Conservation (phyloP, 1,284 basidiomycete species). For the Sphaerobolus stellatus region DNA sequence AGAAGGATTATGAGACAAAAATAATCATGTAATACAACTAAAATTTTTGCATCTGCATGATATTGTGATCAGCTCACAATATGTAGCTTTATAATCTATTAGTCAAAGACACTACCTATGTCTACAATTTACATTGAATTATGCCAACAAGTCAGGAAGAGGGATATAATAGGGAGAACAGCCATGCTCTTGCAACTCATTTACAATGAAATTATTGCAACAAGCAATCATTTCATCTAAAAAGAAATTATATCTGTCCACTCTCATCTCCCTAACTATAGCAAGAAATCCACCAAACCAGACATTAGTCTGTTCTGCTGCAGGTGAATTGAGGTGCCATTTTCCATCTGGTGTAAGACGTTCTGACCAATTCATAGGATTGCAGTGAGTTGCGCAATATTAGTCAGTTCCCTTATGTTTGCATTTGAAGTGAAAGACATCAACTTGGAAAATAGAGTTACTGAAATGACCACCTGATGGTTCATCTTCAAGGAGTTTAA, state of each 20-base stretch:
- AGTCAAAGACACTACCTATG: no score
- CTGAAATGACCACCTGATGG: conserved; percentile 24
- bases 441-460: conserved; percentile 30
- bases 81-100: no score
- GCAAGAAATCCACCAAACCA: conserved; percentile 29
- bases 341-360: conserved; percentile 26
- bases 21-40: no score
- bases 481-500: conserved; percentile 23
- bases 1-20: no score
- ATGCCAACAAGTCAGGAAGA: no score
- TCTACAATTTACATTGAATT: no score
- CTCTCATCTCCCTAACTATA: conserved; percentile 27
- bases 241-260: conserved; percentile 29
- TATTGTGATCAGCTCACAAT: no score
- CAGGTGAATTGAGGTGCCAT: conserved; percentile 32
- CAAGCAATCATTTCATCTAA: conserved; percentile 38
- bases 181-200: no score
- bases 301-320: conserved; percentile 31
- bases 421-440: conserved; percentile 43
- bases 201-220: conserved; percentile 22
- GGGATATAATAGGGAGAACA: no score
- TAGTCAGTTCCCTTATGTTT: conserved; percentile 36
- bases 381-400: conserved; percentile 38
- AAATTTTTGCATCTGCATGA: no score
- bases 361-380: conserved; percentile 33